phyloP scores from a whole-genome alignment of 805 yeast species.

The Metschnikowia drakensbergensis region DNA sequence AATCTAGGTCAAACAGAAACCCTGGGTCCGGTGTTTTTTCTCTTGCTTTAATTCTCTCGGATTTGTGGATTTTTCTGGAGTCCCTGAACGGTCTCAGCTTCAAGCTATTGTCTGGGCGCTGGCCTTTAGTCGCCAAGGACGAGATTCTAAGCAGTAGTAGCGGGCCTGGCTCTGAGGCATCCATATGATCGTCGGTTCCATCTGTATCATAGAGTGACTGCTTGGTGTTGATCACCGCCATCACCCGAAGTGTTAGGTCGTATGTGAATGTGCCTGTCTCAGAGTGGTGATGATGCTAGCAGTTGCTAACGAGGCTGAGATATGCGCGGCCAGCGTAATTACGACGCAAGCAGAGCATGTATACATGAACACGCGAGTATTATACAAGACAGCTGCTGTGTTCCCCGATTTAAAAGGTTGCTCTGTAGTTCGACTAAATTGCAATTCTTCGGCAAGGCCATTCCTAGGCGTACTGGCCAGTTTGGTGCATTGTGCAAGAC shows the following conservation, averaged over 20 bases:
- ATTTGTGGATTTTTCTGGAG: not conserved
- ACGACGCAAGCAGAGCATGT: not conserved
- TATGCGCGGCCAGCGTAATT: not conserved
- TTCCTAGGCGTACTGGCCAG: not conserved
- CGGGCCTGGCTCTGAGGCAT: not conserved
- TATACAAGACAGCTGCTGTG: too few species aligned
- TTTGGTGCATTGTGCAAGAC: not conserved
- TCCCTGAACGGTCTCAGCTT: not conserved
- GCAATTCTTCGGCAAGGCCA: too few species aligned
- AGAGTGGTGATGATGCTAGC: not conserved
- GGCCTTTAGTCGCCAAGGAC: constrained; percentile 6
- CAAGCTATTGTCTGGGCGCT: not conserved
- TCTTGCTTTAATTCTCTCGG: constrained; percentile 6
- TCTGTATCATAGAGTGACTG: not conserved
- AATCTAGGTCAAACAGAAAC: constrained; percentile 12
- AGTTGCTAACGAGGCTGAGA: constrained; percentile 1
- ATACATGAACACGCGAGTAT: too few species aligned
- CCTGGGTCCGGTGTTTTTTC: constrained; percentile 4
- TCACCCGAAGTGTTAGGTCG: constrained; percentile 1
- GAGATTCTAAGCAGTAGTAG: constrained; percentile 8
- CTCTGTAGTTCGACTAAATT: too few species aligned
- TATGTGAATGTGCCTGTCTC: not conserved
- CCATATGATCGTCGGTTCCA: not conserved
- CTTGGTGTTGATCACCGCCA: constrained; percentile 1
- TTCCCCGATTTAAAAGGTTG: too few species aligned